phyloP scores from a whole-genome alignment of 139 green algal species.

The Chlamydomonas eustigma region DNA sequence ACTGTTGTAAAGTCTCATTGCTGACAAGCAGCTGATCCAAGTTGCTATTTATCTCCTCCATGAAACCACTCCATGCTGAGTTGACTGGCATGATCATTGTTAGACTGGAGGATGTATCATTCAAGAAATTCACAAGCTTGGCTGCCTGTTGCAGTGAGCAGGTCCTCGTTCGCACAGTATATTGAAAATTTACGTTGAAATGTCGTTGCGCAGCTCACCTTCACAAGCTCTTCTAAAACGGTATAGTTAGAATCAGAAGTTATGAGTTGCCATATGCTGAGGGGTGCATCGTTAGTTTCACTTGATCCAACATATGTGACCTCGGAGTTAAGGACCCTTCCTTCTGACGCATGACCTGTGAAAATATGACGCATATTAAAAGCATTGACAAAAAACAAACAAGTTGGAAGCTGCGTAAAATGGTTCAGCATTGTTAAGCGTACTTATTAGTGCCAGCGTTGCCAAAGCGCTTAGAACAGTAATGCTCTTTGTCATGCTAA shows the following conservation, averaged over 20 bases:
- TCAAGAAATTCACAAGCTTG: neutral
- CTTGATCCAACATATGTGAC: neutral
- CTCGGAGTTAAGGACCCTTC: neutral
- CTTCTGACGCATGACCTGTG: constrained; percentile 3
- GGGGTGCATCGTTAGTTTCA: neutral
- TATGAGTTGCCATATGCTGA: neutral
- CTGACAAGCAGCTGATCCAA: neutral
- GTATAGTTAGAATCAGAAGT: neutral
- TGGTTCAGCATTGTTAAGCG: too few relatives aligned
- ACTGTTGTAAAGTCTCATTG: neutral
- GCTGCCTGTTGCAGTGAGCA: neutral
- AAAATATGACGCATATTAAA: neutral
- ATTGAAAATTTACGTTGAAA: neutral
- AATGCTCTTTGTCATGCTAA: too few relatives aligned
- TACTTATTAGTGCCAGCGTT: too few relatives aligned
- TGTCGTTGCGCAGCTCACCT: too few relatives aligned
- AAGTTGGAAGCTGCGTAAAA: too few relatives aligned
- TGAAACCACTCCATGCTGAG: neutral
- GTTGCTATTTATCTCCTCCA: neutral
- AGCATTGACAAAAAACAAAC: too few relatives aligned
- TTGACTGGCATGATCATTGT: constrained; percentile 3
- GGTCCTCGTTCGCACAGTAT: neutral
- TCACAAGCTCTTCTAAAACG: neutral
- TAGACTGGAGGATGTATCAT: neutral
- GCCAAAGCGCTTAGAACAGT: too few relatives aligned